A percentile compares a stretch with the other conserved stretches of the same genome.
Evolutionary conservation across 208 protist genomes (phyloP).

Genomic region (Zelonia costaricensis): DNA sequence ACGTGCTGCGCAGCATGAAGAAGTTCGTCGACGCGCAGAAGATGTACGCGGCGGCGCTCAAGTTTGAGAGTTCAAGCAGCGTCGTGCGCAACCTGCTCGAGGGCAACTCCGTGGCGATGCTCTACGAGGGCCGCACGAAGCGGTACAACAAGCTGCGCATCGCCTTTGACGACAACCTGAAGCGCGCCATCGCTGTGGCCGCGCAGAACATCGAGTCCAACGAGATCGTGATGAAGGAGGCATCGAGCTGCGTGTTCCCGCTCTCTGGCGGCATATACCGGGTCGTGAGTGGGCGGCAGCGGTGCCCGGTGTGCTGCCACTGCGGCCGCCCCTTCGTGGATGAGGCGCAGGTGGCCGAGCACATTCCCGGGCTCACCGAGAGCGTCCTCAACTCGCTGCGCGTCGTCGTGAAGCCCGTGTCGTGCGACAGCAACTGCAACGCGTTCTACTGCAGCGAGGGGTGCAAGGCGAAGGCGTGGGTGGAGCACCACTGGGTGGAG

Average conservation of each 20-base stretch:
- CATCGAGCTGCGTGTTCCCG: slow-evolving; percentile 36
- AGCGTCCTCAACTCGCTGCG: slow-evolving; percentile 42
- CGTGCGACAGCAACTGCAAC: slow-evolving; percentile 60
- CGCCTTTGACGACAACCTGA: slow-evolving; percentile 31
- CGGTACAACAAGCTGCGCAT: slow-evolving; percentile 43
- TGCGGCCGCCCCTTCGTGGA: slow-evolving; percentile 55
- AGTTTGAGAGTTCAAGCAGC: slow-evolving; percentile 37
- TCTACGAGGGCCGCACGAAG: slow-evolving; percentile 48
- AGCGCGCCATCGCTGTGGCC: slow-evolving; percentile 34
- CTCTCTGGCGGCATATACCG: slow-evolving; percentile 13
- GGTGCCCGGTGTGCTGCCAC: slow-evolving; percentile 45
- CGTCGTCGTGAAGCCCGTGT: slow-evolving; percentile 31
- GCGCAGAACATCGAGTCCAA: slow-evolving; percentile 22
- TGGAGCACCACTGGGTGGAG: slow-evolving; percentile 78
- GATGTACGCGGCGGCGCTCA: slow-evolving; percentile 65
- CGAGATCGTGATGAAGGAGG: slow-evolving; percentile 43
- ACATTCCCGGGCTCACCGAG: slow-evolving; percentile 36
- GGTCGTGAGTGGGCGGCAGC: slow-evolving; percentile 13
- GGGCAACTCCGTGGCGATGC: slow-evolving; percentile 66
- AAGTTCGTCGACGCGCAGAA: slow-evolving; percentile 64
- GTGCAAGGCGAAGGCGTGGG: slow-evolving; percentile 71
- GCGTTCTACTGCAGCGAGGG: slow-evolving; percentile 65
- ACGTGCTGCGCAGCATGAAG: slow-evolving; percentile 71
- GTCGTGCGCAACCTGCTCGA: slow-evolving; percentile 50
- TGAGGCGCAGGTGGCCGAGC: slow-evolving; percentile 28